Percentiles rank a stretch among this genome's conserved stretches.
Conservation (phyloP, 2,329 filamentous ascomycete species). For the Beauveria australis region DNA sequence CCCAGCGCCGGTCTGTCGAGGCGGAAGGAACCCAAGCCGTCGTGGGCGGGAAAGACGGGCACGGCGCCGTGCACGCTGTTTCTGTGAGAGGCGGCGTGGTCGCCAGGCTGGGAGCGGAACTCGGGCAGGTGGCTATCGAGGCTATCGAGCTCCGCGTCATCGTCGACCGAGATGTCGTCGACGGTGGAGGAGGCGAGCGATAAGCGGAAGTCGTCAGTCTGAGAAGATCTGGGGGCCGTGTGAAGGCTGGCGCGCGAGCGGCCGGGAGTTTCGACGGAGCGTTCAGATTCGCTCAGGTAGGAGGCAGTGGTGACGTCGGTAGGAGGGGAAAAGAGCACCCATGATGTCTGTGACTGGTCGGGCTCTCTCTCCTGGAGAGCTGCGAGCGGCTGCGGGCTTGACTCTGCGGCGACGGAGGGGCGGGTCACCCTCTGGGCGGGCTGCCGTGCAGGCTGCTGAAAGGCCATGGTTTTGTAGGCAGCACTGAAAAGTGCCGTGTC, state of each 20-base stretch:
- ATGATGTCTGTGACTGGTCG: conserved; percentile 72
- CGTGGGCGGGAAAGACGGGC: conserved; percentile 79
- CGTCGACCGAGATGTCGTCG: conserved; percentile 39
- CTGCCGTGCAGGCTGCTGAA: conserved; percentile 51
- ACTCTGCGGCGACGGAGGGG: conserved; percentile 30
- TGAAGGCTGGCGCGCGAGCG: conserved; percentile 70
- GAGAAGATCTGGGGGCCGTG: conserved; percentile 54
- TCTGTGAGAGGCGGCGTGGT: conserved; percentile 17
- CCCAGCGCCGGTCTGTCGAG: conserved; percentile 47
- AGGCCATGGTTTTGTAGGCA: conserved; percentile 37
- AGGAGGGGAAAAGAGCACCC: conserved; percentile 85
- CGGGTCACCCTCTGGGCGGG: conserved; percentile 40
- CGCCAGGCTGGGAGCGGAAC: conserved; percentile 57
- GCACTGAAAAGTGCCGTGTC: background rate
- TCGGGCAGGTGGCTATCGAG: conserved; percentile 86
- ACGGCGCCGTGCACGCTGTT: conserved; percentile 36
- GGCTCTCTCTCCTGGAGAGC: conserved; percentile 27
- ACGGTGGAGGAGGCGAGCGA: conserved; percentile 30
- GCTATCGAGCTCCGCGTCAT: conserved; percentile 80
- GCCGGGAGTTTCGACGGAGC: conserved; percentile 56
- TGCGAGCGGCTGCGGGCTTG: conserved; percentile 20
- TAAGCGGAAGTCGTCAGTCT: conserved; percentile 35
- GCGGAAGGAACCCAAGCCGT: conserved; percentile 82
- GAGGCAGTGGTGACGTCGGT: conserved; percentile 56
- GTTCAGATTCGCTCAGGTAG: conserved; percentile 59